Conservation (phyloP, 225 moss, liverwort and hornwort species). For the Climacium dendroides region DNA sequence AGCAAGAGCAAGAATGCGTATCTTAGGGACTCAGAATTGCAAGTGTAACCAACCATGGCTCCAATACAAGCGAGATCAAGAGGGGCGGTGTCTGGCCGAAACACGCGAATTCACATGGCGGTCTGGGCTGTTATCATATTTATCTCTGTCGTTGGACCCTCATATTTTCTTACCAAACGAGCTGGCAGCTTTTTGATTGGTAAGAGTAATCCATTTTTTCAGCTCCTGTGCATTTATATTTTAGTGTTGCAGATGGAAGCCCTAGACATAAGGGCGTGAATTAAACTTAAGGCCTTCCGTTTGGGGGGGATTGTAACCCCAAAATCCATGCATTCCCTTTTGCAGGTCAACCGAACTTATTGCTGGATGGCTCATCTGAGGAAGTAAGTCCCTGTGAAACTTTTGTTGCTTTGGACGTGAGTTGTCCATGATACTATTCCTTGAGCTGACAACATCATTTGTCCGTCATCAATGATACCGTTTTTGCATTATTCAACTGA, state of each 20-base stretch:
- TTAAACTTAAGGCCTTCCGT: not conserved
- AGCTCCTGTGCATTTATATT: not conserved
- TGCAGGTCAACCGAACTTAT: slow-evolving; percentile 15
- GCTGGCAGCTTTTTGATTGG: slow-evolving; percentile 14
- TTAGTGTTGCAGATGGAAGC: not conserved
- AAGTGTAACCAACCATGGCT: slow-evolving; percentile 3
- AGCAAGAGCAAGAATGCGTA: not conserved
- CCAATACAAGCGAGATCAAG: slow-evolving; percentile 3
- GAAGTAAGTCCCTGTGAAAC: not conserved
- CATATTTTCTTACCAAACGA: slow-evolving; percentile 4
- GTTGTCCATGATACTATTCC: not conserved
- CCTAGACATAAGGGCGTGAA: not conserved
- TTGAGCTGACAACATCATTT: not conserved
- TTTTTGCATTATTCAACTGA: not conserved
- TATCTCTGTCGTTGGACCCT: slow-evolving; percentile 19
- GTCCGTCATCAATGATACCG: not conserved
- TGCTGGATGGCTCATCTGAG: slow-evolving; percentile 19
- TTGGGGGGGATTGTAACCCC: not conserved
- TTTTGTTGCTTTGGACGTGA: not conserved
- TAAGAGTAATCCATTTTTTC: not conserved
- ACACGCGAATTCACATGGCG: slow-evolving; percentile 2
- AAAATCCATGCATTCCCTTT: not conserved
- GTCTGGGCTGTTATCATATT: slow-evolving; percentile 13
- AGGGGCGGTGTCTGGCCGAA: not conserved
- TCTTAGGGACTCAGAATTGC: not conserved